Base-by-base conservation (phyloP, 2,329 filamentous ascomycete genomes). In the Botrytis elliptica region DNA sequence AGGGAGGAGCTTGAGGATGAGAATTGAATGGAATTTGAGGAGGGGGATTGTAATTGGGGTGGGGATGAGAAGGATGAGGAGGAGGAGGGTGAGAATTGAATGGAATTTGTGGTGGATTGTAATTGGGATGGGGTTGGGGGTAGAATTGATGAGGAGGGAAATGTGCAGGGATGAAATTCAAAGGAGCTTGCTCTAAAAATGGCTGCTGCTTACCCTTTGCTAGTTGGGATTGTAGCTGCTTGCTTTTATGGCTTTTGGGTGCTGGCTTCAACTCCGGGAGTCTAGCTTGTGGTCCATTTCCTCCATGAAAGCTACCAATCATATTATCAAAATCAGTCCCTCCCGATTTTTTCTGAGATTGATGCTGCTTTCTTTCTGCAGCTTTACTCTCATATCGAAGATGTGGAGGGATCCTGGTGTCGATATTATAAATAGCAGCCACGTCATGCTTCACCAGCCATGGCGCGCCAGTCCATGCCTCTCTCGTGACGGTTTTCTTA, bases 401-500 rank as follows among this genome's bases (percentile, higher is more conserved):
- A 79, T 97, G 92, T 70, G 90, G 88, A 10, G 96, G 96, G 20
- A 98, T 90, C 71, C 93, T 90, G n/a, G 90, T 94, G 75, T 94
- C 91, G 76, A 99, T 96, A 75, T 93, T 91, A 82, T 96, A 97
- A 76, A 91, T 88, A 64, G 90, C 89, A 1, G 96, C 96, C 74
- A 97, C 90, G 71, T 94, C 91, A 52, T 92, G 88, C 83, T 97
- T 98, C 29, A 98, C 95, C 72, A 97, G 85, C 96, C 96, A 99
- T 0, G 96, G 95, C 0, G 96, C 96, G n/a, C 95, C 95, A 75
- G 91, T 95, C 94, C 95, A 98, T 6, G 94, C 89, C 80, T 98
- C 96, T 75, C 95, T 87, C 2, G 91, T 92, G n/a, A 98, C 92
- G 0, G 94, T 96, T 82, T 97, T 95, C 81, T 97, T 97, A 76